Evolutionary conservation across 1,284 basidiomycete species (phyloP).

Genomic region (Sporisorium graminicola): DNA sequence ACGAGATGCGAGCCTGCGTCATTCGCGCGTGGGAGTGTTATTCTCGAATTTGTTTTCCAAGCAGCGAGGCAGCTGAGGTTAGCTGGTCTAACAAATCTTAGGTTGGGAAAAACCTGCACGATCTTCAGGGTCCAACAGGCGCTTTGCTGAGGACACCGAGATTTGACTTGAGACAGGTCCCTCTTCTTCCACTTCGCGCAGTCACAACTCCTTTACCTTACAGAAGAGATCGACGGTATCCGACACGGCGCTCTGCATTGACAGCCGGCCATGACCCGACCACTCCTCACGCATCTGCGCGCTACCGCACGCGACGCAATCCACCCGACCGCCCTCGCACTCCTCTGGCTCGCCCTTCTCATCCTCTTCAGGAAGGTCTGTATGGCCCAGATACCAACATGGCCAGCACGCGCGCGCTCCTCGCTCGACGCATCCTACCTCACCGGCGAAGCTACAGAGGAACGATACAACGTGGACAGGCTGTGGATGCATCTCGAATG

Average conservation of each 20-base stretch:
- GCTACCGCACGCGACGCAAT: conserved; percentile 21
- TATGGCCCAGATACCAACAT: conserved; percentile 1
- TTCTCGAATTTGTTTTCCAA: background rate
- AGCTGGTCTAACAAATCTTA: background rate
- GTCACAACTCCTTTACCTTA: background rate
- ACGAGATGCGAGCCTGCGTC: conserved; percentile 1
- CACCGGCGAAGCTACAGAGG: background rate
- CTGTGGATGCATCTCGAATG: conserved; percentile 43
- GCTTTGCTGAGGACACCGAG: background rate
- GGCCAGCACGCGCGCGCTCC: conserved; percentile 13
- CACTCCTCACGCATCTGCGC: background rate
- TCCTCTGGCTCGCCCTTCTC: conserved; percentile 40
- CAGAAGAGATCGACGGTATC: background rate
- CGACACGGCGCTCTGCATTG: background rate
- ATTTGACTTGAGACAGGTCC: background rate
- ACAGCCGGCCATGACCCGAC: background rate
- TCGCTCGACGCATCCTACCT: conserved; percentile 16
- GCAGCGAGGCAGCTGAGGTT: background rate
- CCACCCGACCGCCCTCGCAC: conserved; percentile 29
- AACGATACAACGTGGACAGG: conserved; percentile 7
- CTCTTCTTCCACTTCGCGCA: conserved; percentile 1
- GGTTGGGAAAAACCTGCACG: background rate
- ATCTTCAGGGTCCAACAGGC: conserved; percentile 1
- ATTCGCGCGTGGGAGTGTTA: no score
- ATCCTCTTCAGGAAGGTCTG: conserved; percentile 11